Evolutionary conservation across 2,329 filamentous ascomycete genomes (phyloP), one percentile per base, ranked within the genome.

Genomic region (Fusarium sp.): DNA sequence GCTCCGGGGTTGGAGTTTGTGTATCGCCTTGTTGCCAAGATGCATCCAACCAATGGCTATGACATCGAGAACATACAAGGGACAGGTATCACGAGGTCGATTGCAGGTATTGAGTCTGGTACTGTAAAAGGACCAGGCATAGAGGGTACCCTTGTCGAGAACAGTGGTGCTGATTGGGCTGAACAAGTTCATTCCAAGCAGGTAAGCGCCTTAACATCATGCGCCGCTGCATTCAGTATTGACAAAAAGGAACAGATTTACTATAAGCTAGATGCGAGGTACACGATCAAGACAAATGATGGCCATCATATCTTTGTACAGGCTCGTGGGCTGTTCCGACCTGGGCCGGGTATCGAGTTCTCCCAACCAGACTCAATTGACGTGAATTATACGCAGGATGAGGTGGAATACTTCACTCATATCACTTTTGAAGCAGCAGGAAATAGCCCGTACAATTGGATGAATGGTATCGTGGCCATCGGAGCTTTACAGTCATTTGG

Each of bases 351-450:
- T 2, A 37, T 54, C 6, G 50, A 54, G 23, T 54, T 54, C 18
- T 37, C 23, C 0, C 50, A 54, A 2, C 50, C 50, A 18, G 50
- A 54, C 50, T 54, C 50, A 6, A 19, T 54, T 9, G 50, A 54
- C 35, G 50, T 54, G n/a, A 35, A 54, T 21, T 54, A 54, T 5
- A 54, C 62, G 0, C 70, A 75, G 19, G 72, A 75, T 4, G 70
- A 72, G 3, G 60, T 67, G 6, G 73, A 75, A 18, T 75, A 75
- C 13, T 75, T 75, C 54, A 75, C 73, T 2, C 60, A 73, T 19
- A 64, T 75, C 18, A 59, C 40, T 3, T 72, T 75, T 25, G 72
- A 75, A 15, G 70, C 73, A 0, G 64, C 72, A 1, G 72, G 72
- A 1, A 54, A 54, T 0, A 75, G 70, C n/a, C 38, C 38, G 0